Base-by-base conservation (phyloP, 345 rosid species). In the Citrus trifoliata region DNA sequence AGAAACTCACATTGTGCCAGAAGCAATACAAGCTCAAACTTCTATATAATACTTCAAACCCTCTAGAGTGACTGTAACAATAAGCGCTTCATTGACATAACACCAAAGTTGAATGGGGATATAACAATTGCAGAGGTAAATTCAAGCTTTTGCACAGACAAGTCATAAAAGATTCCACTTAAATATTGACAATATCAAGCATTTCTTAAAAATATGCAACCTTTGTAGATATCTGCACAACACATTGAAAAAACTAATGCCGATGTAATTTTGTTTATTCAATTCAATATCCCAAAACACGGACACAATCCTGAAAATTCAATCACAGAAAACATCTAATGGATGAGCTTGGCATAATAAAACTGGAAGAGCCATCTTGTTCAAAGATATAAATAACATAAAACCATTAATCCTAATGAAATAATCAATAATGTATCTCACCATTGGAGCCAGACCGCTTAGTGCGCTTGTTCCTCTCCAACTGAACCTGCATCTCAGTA, bases 401-500 rank as follows among this genome's bases (percentile, higher is more conserved):
- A n/a, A 8, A 61, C 28, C 40, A 53, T 62, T 28, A 28, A 63
- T 70, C 37, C 55, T 61, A 35, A 61, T 35, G 75, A 42, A 42
- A 30, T 61, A 65, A 81, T 61, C 62, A 56, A 71, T 32, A 24
- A 40, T 66, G 35, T 80, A 18, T 18, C 88, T 83, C 84, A 88
- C 89, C 91, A 74, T 81, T 84, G 67, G 93, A 86, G 5, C 83
- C 89, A 4, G 93, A 79, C 53, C 86, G 88, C 88, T 89, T 88
- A 79, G 83, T 68, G 33, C 92, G 94, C 89, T 93, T 90, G 79
- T 90, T 85, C 89, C 89, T 89, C 82, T 90, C 95, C 73, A 97
- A 90, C 89, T 93, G 98, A 75, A 94, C 91, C 87, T 94, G 99
- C 63, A 94, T 97, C 81, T 97, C 99, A 22, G 95, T 92, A 74